Percentiles rank a stretch among this genome's conserved stretches.
Conservation (phyloP, 108 stramenopile genomes). For the Skeletonema marinoi region DNA sequence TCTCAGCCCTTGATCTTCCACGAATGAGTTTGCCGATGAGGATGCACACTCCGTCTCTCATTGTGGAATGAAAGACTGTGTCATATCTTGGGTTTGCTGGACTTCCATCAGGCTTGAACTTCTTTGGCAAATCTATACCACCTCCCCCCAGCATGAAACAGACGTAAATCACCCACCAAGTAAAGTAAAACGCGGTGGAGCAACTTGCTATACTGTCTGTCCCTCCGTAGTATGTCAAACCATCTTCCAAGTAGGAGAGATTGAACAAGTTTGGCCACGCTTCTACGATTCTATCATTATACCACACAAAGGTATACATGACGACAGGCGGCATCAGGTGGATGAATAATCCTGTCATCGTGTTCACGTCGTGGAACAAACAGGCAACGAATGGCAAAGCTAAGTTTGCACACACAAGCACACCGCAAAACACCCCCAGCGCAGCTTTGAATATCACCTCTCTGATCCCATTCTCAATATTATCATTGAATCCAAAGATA, state of each 20-base stretch:
- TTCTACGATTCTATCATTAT: constrained; percentile 23
- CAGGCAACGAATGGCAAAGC: constrained; percentile 61
- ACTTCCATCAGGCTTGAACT: constrained; percentile 26
- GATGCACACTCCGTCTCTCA: constrained; percentile 43
- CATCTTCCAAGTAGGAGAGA: constrained; percentile 38
- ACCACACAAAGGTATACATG: constrained; percentile 63
- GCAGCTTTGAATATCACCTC: constrained; percentile 33
- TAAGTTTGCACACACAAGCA: constrained; percentile 53
- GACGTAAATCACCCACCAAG: constrained; percentile 61
- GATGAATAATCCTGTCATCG: constrained; percentile 60
- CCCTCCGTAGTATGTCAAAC: constrained; percentile 13
- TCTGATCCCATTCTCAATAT: constrained; percentile 11
- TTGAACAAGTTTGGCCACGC: constrained; percentile 57
- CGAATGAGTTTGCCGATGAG: constrained; percentile 52
- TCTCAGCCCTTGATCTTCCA: constrained; percentile 45
- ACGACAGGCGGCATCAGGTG: constrained; percentile 61
- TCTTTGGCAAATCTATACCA: constrained; percentile 56
- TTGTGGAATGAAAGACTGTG: constrained; percentile 62
- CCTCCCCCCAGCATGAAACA: constrained; percentile 50
- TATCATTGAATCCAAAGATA: neutral
- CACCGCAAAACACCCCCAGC: constrained; percentile 53
- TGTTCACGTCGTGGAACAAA: constrained; percentile 62
- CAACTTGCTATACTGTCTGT: constrained; percentile 43
- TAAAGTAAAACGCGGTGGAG: constrained; percentile 50
- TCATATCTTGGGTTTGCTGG: constrained; percentile 50